A percentile compares a stretch with the other conserved stretches of the same genome.
phyloP scores from a whole-genome alignment of 2,329 filamentous ascomycete genomes.

The Talaromyces islandicus region DNA sequence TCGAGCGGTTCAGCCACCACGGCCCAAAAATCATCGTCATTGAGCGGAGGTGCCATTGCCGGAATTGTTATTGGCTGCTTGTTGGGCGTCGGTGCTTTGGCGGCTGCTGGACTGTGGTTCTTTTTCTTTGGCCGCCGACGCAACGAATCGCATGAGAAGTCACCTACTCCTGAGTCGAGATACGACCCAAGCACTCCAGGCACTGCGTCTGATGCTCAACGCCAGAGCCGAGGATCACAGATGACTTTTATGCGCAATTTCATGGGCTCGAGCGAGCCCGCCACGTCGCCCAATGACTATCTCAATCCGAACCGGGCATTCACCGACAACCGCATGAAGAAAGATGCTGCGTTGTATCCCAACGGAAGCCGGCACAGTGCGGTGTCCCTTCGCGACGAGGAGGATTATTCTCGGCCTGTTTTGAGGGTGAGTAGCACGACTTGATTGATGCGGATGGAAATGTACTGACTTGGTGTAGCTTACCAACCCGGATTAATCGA shows the following conservation, averaged over 20 bases:
- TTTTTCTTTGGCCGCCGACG: constrained; percentile 33
- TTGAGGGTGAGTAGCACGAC: constrained; percentile 29
- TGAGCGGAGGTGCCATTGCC: constrained; percentile 38
- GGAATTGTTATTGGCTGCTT: constrained; percentile 40
- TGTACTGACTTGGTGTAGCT: constrained; percentile 8
- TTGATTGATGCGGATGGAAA: background rate
- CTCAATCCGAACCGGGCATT: constrained; percentile 21
- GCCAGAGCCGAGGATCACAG: constrained; percentile 28
- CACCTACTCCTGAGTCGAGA: constrained; percentile 19
- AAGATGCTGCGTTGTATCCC: constrained; percentile 34
- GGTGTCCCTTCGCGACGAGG: constrained; percentile 42
- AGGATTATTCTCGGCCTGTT: constrained; percentile 43
- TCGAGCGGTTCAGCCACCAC: constrained; percentile 14
- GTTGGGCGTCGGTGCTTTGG: constrained; percentile 30
- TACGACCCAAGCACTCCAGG: constrained; percentile 15
- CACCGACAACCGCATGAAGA: constrained; percentile 42
- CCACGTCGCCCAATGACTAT: constrained; percentile 10
- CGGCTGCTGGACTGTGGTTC: constrained; percentile 33
- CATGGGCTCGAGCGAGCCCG: constrained; percentile 12
- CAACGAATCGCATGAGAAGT: constrained; percentile 12
- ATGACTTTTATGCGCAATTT: constrained; percentile 30
- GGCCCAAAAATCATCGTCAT: constrained; percentile 17
- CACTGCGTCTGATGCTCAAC: constrained; percentile 20
- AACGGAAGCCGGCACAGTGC: constrained; percentile 38
- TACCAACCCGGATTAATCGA: constrained; percentile 12